Evolutionary conservation across 305 asterid genomes (phyloP).

Genomic region (Rubia peregrina): DNA sequence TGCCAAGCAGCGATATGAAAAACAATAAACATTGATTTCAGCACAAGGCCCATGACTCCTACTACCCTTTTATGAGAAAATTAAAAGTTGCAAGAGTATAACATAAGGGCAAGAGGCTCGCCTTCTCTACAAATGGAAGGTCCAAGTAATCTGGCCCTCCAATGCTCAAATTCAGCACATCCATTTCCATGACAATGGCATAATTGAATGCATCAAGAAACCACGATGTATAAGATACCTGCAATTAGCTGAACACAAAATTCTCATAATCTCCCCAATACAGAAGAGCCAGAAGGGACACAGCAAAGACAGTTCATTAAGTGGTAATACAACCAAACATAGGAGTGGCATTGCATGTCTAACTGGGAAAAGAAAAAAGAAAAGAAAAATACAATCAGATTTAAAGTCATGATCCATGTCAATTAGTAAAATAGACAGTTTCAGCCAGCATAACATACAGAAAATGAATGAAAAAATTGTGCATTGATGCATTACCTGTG

Average conservation of each 20-base stretch:
- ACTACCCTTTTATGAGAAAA: neutral
- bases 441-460: neutral
- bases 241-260: slow-evolving; percentile 86
- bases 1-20: neutral
- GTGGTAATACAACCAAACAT: neutral
- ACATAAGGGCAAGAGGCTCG: slow-evolving; percentile 11
- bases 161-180: slow-evolving; percentile 96
- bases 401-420: neutral
- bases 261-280: slow-evolving; percentile 69
- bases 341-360: neutral
- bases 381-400: neutral
- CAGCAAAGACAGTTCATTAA: neutral
- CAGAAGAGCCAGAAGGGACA: slow-evolving; percentile 2
- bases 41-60: neutral
- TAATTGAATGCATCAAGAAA: slow-evolving; percentile 99
- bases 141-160: slow-evolving; percentile 98
- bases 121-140: slow-evolving; percentile 98
- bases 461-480: slow-evolving; percentile 3
- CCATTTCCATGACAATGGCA: slow-evolving; percentile 94
- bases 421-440: neutral
- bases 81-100: neutral
- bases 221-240: slow-evolving; percentile 99
- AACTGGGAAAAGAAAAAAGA: neutral
- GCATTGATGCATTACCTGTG: slow-evolving; percentile 81
- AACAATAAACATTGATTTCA: neutral